phyloP scores from a whole-genome alignment of 2,329 filamentous ascomycete genomes.

The Fusarium miscanthi region DNA sequence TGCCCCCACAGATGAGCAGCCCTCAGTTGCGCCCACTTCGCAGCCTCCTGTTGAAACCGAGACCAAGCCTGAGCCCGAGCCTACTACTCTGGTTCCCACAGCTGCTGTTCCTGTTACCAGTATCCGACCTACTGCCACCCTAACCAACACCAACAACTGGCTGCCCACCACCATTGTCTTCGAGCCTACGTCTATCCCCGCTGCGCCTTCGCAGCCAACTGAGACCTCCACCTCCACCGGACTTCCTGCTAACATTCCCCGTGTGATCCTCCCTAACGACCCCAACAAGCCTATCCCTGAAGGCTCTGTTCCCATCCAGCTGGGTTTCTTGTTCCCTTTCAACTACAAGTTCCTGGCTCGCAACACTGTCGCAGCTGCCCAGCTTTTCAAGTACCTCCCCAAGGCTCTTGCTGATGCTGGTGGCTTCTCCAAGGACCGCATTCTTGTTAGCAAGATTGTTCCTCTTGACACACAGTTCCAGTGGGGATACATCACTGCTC shows the following conservation, averaged over 20 bases:
- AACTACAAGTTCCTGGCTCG: constrained; percentile 86
- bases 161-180: constrained; percentile 72
- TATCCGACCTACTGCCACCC: constrained; percentile 56
- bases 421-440: constrained; percentile 65
- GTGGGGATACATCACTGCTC: constrained; percentile 83
- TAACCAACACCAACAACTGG: constrained; percentile 58
- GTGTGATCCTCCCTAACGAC: constrained; percentile 77
- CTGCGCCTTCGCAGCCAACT: constrained; percentile 46
- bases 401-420: constrained; percentile 73
- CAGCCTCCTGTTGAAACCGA: constrained; percentile 20
- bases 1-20: constrained; percentile 13
- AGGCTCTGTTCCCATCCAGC: constrained; percentile 79
- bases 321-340: constrained; percentile 83
- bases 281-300: constrained; percentile 64
- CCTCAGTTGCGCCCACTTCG: constrained; percentile 26
- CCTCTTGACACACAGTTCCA: constrained; percentile 78
- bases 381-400: constrained; percentile 86
- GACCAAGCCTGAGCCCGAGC: constrained; percentile 17
- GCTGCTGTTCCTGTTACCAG: constrained; percentile 51
- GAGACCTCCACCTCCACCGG: constrained; percentile 61
- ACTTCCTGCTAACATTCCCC: constrained; percentile 75
- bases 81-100: constrained; percentile 37
- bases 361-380: constrained; percentile 77
- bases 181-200: constrained; percentile 54
- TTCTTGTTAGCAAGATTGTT: constrained; percentile 76